These are phyloP conservation scores for Scenedesmus sp. DNA, from an alignment of 163 green algal genomes.

Conservation along the genomic window DNA sequence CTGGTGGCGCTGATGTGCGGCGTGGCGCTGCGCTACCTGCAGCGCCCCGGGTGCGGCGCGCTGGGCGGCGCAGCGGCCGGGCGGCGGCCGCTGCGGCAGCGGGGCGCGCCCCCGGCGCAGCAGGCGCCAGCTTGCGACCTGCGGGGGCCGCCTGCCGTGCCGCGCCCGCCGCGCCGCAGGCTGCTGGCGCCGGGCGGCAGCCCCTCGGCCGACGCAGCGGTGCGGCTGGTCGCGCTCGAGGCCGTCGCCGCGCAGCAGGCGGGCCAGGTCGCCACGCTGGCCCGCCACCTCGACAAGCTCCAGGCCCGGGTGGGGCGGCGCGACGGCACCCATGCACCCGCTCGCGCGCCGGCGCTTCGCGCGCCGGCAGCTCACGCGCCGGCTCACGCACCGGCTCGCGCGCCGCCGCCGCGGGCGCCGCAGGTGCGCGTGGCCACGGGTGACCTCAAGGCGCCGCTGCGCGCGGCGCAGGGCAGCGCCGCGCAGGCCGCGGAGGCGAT, in stretches of 20 bases:
- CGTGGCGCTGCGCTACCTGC: conserved; percentile 13
- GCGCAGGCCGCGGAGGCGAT: conserved; percentile 16
- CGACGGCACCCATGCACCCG: no score
- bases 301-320: conserved; percentile 26
- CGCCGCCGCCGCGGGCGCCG: no score
- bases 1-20: conserved; percentile 31
- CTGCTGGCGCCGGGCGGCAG: not conserved
- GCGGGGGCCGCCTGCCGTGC: not conserved
- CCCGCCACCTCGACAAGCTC: conserved; percentile 42
- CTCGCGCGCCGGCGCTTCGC: no score
- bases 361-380: no score
- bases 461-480: conserved; percentile 5
- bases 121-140: not conserved
- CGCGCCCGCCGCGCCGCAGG: no score
- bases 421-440: conserved; percentile 25
- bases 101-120: not conserved
- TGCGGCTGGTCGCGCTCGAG: conserved; percentile 20
- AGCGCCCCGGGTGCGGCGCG: conserved; percentile 6
- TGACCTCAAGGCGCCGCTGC: conserved; percentile 28
- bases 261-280: not conserved
- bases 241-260: conserved; percentile 14
- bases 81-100: not conserved
- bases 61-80: not conserved
- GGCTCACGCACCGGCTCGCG: no score
- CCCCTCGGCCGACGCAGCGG: conserved; percentile 34